Percentiles rank a stretch among this genome's conserved stretches.
Evolutionary conservation across 495 filamentous ascomycete genomes (phyloP).

Genomic region (Podospora tetraspora): DNA sequence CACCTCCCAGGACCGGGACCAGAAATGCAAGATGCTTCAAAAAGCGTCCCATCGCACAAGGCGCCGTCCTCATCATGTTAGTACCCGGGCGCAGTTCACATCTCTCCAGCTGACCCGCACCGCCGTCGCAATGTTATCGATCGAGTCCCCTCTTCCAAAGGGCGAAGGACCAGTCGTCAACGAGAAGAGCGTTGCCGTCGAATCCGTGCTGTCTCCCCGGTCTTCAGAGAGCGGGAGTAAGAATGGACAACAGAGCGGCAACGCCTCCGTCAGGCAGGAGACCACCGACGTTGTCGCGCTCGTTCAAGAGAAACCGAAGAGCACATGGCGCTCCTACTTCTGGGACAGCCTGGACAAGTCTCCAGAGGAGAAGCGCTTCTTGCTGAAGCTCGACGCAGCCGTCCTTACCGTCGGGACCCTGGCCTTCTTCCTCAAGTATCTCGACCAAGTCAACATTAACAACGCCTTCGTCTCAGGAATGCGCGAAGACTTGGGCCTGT

Average conservation of each 20-base stretch:
- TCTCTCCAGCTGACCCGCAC: too few species aligned
- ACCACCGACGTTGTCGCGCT: conserved; percentile 3
- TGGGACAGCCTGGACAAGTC: conserved; percentile 61
- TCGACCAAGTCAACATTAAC: conserved; percentile 55
- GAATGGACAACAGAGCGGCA: not conserved
- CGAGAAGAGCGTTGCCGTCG: not conserved
- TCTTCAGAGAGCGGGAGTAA: not conserved
- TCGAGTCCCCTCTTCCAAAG: not conserved
- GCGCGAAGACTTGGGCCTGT: conserved; percentile 53
- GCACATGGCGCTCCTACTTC: conserved; percentile 39
- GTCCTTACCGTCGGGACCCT: conserved; percentile 37
- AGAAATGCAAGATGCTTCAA: too few species aligned
- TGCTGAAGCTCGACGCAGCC: conserved; percentile 55
- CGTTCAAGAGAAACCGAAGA: conserved; percentile 24
- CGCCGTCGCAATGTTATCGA: not conserved
- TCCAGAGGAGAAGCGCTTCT: conserved; percentile 52
- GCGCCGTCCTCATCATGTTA: too few species aligned
- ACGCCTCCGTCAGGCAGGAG: not conserved
- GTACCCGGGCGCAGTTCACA: too few species aligned
- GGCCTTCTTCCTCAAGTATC: conserved; percentile 53
- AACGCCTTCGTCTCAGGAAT: conserved; percentile 42
- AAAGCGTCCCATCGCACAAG: too few species aligned
- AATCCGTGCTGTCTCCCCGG: not conserved
- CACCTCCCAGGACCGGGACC: too few species aligned
- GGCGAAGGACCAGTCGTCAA: not conserved